phyloP scores from a whole-genome alignment of 2,329 filamentous ascomycete species.

The Fusarium austroafricanum region DNA sequence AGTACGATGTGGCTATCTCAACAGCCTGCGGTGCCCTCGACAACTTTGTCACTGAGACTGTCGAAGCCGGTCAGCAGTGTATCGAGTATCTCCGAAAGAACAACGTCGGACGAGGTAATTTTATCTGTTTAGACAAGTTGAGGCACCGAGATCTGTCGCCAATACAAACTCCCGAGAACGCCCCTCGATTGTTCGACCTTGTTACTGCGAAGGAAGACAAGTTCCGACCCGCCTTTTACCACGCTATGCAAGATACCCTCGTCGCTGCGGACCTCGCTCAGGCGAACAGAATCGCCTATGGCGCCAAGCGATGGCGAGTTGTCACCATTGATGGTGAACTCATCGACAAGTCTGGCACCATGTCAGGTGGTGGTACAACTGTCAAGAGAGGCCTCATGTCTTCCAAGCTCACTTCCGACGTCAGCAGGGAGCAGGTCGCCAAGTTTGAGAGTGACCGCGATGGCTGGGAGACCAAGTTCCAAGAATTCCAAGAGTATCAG shows the following conservation, averaged over 20 bases:
- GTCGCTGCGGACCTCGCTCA: constrained; percentile 95
- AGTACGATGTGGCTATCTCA: constrained; percentile 97
- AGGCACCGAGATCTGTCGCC: constrained; percentile 79
- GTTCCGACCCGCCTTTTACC: constrained; percentile 93
- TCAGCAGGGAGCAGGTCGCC: constrained; percentile 86
- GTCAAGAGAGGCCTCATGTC: constrained; percentile 96
- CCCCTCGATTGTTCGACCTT: constrained; percentile 91
- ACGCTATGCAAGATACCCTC: constrained; percentile 92
- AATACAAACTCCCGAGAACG: constrained; percentile 90
- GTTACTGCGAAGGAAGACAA: constrained; percentile 88
- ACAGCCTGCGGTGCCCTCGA: constrained; percentile 92
- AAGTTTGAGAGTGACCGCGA: constrained; percentile 92
- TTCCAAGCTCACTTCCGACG: constrained; percentile 89
- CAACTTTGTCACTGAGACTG: constrained; percentile 96
- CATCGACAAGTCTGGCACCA: constrained; percentile 98
- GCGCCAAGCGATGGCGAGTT: constrained; percentile 92
- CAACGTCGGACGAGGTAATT: constrained; percentile 94
- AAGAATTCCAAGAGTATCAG: constrained; percentile 86
- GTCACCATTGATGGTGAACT: constrained; percentile 95
- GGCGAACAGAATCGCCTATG: constrained; percentile 96
- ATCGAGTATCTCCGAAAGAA: constrained; percentile 98
- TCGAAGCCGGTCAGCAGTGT: constrained; percentile 96
- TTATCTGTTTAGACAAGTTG: constrained; percentile 93
- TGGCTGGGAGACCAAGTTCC: constrained; percentile 82
- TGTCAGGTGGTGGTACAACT: constrained; percentile 95